A percentile compares a stretch with the other conserved stretches of the same genome.
These are phyloP conservation scores for Trichoderma brevicompactum DNA, from an alignment of 2,329 filamentous ascomycete species.

Conservation along the genomic window DNA sequence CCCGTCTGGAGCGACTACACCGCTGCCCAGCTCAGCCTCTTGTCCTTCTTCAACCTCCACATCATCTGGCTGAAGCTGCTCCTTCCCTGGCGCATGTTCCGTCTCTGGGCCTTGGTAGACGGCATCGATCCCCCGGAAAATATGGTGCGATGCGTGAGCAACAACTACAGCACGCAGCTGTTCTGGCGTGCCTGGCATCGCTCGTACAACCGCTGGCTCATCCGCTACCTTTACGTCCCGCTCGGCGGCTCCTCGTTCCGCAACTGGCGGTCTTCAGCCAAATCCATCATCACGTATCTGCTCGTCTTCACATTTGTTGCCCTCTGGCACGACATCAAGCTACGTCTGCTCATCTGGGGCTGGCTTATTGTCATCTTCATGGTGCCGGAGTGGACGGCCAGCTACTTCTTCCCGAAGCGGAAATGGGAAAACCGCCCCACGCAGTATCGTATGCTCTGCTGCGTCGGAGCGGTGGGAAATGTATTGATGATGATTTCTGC, in stretches of 20 bases:
- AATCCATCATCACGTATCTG: slow-evolving; percentile 75
- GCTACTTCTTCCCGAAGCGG: slow-evolving; percentile 70
- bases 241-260: slow-evolving; percentile 71
- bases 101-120: slow-evolving; percentile 91
- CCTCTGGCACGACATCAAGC: slow-evolving; percentile 95
- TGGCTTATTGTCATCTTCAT: slow-evolving; percentile 97
- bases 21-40: slow-evolving; percentile 82
- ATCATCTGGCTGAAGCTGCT: slow-evolving; percentile 98
- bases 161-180: slow-evolving; percentile 87
- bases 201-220: slow-evolving; percentile 90
- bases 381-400: slow-evolving; percentile 79
- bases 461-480: slow-evolving; percentile 79
- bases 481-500: slow-evolving; percentile 94
- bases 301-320: slow-evolving; percentile 95
- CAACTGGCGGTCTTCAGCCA: slow-evolving; percentile 51
- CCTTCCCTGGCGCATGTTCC: slow-evolving; percentile 97
- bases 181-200: slow-evolving; percentile 99
- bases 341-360: slow-evolving; percentile 90
- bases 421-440: slow-evolving; percentile 73
- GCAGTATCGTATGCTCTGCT: slow-evolving; percentile 78
- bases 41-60: slow-evolving; percentile 95
- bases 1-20: slow-evolving; percentile 85
- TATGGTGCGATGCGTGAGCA: slow-evolving; percentile 93
- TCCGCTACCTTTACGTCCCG: slow-evolving; percentile 92
- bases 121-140: slow-evolving; percentile 96